Base-by-base conservation (phyloP, 768 basidiomycete genomes). In the Candolleomyces aberdarensis region DNA sequence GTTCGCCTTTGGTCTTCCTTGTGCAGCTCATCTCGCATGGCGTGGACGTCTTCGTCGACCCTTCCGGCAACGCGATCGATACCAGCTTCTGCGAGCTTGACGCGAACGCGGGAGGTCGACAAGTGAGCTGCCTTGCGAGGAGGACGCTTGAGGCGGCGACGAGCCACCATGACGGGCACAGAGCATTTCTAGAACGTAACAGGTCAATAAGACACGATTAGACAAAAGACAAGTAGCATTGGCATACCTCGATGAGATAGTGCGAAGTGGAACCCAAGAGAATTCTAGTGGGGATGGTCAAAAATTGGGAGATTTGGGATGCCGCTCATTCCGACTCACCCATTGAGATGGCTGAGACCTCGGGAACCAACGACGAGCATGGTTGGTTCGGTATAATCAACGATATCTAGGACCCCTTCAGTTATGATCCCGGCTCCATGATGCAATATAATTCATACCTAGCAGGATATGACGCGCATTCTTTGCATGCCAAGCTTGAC, bases 401-500 rank as follows among this genome's bases (percentile, higher is more conserved):
- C 88, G 56, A 98, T 84, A 67, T 96, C 91, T 84, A 57, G 11
- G 8, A 47, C 29, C 26, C 49, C 31, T 5, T 13, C 14, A 15
- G 40, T 29, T 53, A 9, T 29, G 19, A 56, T 13, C 29, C 19
- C n/a, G 13, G 17, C 15, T 19, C n/a, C 40, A 1, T 40, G 17
- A 47, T 54, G 47, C 39, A 50, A 67, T 26, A 26, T 26, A 26
- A 2, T 26, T 26, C 80, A 57, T 54, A 87, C 89, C 89, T 19
- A 96, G 77, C 22, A 96, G 76, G 88, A 96, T 95, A 69, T 95
- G 93, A 22, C 93, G 77, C 1, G 89, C 81, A 69, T 96, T 96
- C 79, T 96, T 97, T n/a, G 96, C 94, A 65, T 98, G 96, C 85
- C 96, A 91, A 31, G 96, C 95, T 75, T 98, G 95, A 72, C 96